A percentile compares a stretch with the other conserved stretches of the same genome.
Evolutionary conservation across 768 basidiomycete genomes (phyloP).

Genomic region (Floccularia luteovirens): DNA sequence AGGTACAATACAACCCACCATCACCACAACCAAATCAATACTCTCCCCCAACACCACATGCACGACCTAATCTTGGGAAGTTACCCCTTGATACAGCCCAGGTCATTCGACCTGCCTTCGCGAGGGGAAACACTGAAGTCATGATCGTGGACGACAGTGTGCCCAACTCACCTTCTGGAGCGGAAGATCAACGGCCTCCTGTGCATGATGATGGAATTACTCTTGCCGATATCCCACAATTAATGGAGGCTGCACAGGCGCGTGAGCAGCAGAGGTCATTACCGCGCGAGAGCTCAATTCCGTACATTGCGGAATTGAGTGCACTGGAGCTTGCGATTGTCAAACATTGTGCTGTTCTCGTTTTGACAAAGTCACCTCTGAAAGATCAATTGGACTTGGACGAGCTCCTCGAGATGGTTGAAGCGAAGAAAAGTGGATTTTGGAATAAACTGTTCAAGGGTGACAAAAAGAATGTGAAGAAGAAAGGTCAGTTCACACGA

Average conservation of each 20-base stretch:
- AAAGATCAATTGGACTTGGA: constrained; percentile 84
- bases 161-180: constrained; percentile 62
- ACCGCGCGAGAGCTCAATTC: constrained; percentile 69
- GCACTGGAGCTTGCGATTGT: constrained; percentile 84
- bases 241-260: constrained; percentile 89
- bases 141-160: constrained; percentile 82
- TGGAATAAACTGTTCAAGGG: constrained; percentile 96
- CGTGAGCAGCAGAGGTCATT: constrained; percentile 82
- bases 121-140: constrained; percentile 78
- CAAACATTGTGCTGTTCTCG: constrained; percentile 84
- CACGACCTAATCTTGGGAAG: constrained; percentile 30
- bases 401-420: constrained; percentile 89
- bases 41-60: constrained; percentile 14
- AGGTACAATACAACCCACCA: constrained; percentile 19
- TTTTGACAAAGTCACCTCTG: constrained; percentile 70
- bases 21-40: constrained; percentile 14
- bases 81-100: constrained; percentile 38
- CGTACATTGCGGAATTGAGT: constrained; percentile 78
- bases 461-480: constrained; percentile 88
- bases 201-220: constrained; percentile 76
- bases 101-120: constrained; percentile 59
- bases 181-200: constrained; percentile 28
- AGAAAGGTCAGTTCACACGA: constrained; percentile 63
- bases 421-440: constrained; percentile 87
- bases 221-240: constrained; percentile 87